These are phyloP conservation scores for Decorospora gaudefroyi DNA, from an alignment of 2,329 filamentous ascomycete species.

Conservation along the genomic window DNA sequence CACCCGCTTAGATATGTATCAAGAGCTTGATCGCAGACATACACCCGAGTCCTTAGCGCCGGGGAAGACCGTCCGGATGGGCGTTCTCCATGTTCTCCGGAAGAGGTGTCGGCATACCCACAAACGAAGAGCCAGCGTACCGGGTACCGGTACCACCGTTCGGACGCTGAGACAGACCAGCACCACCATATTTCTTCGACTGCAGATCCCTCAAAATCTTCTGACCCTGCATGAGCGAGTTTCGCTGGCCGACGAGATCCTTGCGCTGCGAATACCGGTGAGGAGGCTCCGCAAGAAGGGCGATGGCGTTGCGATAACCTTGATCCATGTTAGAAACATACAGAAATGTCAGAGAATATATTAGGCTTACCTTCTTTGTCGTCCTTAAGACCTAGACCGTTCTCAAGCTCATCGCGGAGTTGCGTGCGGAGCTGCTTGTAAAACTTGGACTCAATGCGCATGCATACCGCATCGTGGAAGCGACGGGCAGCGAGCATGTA, in stretches of 20 bases:
- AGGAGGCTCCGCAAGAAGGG: slow-evolving; percentile 20
- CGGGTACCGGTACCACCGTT: background rate
- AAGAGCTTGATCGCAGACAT: background rate
- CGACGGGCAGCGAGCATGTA: slow-evolving; percentile 68
- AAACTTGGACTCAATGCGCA: slow-evolving; percentile 47
- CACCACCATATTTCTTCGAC: slow-evolving; percentile 23
- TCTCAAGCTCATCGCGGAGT: slow-evolving; percentile 34
- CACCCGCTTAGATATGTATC: too few relatives aligned
- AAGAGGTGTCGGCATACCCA: background rate
- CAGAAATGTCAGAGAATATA: background rate
- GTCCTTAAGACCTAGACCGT: slow-evolving; percentile 27
- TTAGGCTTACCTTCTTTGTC: slow-evolving; percentile 24
- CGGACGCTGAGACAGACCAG: background rate
- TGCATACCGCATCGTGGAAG: slow-evolving; percentile 62
- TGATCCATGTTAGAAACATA: background rate
- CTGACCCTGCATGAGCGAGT: slow-evolving; percentile 20
- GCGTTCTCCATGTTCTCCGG: background rate
- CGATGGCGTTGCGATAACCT: slow-evolving; percentile 18
- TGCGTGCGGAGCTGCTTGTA: slow-evolving; percentile 31
- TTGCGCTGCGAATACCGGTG: slow-evolving; percentile 17
- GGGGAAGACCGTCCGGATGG: background rate
- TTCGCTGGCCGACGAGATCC: slow-evolving; percentile 12
- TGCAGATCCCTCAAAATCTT: slow-evolving; percentile 19
- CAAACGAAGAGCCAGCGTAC: background rate
- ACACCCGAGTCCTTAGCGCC: background rate